Evolutionary conservation across 371 early-diverging fungal genomes (phyloP), one percentile per base, ranked within the genome.

Genomic region (Mucor mucedo): DNA sequence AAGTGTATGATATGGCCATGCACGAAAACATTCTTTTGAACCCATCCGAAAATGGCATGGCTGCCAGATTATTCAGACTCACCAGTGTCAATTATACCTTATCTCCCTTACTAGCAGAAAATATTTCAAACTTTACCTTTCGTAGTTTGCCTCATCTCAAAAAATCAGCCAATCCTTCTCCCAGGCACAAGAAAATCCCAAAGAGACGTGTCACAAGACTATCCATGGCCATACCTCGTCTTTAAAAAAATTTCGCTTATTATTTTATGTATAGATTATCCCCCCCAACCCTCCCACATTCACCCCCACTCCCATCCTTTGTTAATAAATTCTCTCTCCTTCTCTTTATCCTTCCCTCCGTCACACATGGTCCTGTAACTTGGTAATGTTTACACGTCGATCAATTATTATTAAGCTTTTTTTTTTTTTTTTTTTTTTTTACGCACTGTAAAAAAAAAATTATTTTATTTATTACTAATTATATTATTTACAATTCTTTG

Each of bases 41-140:
- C 9, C 86, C 90, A 5, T 70, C 80, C 7, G 90, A 90, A 59
- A 93, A 93, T 61, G 84, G 83, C 1, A 86, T 91, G 29, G 90
- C 92, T 4, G 92, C 93, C 5, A 91, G 93, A 65, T 78, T 96
- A 39, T 93, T 95, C 0, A 87, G 87, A 55, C 73, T 96, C 63
- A 87, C 92, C 75, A 82, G 76, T 52, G 80, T 88, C 62, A 88
- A 95, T 67, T 94, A 91, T 71, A 95, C 96, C 39, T 84, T 95
- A 39, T 90, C 92, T 9, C 93, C 95, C 1, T 85, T 21, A 21
- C 21, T 86, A 33, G 88, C 94, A 2, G 91, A 89, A 14, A 79
- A 84, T 5, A 73, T 93, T 39, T 87, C 87, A 55, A 91, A 95
- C 70, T 85, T 85, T 35, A 85, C 93, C 0, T 92, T 88, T 71